Conservation (phyloP, 2,329 filamentous ascomycete species). For the Nemania sp. region DNA sequence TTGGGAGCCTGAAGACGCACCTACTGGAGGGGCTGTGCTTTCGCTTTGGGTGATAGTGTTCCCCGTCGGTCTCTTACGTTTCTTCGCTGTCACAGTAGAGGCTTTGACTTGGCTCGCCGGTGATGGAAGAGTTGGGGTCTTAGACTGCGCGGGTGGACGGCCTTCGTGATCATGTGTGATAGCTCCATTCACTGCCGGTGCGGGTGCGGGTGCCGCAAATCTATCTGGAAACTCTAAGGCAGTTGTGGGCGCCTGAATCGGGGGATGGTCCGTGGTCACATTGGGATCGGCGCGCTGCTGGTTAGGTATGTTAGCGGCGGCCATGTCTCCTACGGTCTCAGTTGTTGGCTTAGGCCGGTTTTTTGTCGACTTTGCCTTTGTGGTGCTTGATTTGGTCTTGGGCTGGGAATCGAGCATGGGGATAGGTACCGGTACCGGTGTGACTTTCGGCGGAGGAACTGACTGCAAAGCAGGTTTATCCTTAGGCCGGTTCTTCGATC, state of each 20-base stretch:
- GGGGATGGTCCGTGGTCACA: constrained; percentile 15
- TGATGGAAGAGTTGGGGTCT: constrained; percentile 18
- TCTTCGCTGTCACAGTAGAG: constrained; percentile 39
- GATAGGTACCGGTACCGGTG: constrained; percentile 36
- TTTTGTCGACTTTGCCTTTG: constrained; percentile 45
- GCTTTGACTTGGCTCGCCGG: constrained; percentile 35
- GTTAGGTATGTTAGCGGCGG: background rate
- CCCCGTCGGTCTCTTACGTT: constrained; percentile 38
- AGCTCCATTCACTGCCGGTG: constrained; percentile 24
- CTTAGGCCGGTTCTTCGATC: constrained; percentile 55
- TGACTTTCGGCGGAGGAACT: constrained; percentile 36
- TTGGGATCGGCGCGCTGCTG: constrained; percentile 21
- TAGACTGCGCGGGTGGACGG: constrained; percentile 9
- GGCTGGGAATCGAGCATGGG: constrained; percentile 36
- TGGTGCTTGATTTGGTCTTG: constrained; percentile 37
- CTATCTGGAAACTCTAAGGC: constrained; percentile 21
- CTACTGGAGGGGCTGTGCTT: constrained; percentile 12
- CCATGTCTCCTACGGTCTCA: constrained; percentile 22
- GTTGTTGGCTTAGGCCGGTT: constrained; percentile 39
- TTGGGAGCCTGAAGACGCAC: constrained; percentile 20
- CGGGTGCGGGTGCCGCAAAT: constrained; percentile 19
- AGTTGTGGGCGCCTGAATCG: constrained; percentile 16
- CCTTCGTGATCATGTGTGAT: constrained; percentile 27
- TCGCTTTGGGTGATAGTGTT: constrained; percentile 28
- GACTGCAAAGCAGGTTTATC: constrained; percentile 32